Evolutionary conservation across 805 yeast genomes (phyloP).

Genomic region (Komagataella ulmi): DNA sequence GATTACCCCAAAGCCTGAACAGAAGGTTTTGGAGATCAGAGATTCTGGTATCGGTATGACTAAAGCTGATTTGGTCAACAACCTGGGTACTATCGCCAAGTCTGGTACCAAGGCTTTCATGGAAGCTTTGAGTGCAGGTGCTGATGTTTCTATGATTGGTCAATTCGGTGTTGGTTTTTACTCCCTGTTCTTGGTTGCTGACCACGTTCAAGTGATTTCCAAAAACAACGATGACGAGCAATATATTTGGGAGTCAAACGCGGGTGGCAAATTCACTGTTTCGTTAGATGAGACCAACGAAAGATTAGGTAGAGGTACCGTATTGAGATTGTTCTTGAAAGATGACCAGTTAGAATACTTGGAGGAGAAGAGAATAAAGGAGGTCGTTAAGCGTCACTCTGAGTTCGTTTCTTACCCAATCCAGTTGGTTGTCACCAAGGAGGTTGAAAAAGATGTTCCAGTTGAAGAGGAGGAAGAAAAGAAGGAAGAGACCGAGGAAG

Average conservation of each 20-base stretch:
- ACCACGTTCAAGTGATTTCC: conserved; percentile 94
- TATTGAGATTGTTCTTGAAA: conserved; percentile 90
- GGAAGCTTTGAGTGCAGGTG: conserved; percentile 99
- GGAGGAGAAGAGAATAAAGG: conserved; percentile 99
- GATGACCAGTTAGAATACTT: conserved; percentile 98
- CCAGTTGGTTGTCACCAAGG: conserved; percentile 96
- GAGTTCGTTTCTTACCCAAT: conserved; percentile 99
- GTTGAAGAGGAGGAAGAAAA: conserved; percentile 52
- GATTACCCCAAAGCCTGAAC: conserved; percentile 93
- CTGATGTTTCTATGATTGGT: conserved; percentile 99
- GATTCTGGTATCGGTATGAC: conserved; percentile 99
- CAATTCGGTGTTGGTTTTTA: conserved; percentile 99
- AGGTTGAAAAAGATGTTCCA: conserved; percentile 96
- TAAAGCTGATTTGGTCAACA: conserved; percentile 96
- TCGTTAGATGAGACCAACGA: conserved; percentile 81
- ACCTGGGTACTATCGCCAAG: conserved; percentile 99
- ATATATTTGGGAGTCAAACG: conserved; percentile 99
- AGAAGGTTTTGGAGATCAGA: conserved; percentile 89
- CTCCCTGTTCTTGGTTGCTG: conserved; percentile 98
- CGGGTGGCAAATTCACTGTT: conserved; percentile 98
- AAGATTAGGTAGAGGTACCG: conserved; percentile 87
- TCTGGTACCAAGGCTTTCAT: conserved; percentile 99
- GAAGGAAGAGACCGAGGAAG: conserved; percentile 38
- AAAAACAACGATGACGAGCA: conserved; percentile 99
- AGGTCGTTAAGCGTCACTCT: conserved; percentile 98